phyloP scores from a whole-genome alignment of 106 monocot genomes.

The Chionographis japonica region DNA sequence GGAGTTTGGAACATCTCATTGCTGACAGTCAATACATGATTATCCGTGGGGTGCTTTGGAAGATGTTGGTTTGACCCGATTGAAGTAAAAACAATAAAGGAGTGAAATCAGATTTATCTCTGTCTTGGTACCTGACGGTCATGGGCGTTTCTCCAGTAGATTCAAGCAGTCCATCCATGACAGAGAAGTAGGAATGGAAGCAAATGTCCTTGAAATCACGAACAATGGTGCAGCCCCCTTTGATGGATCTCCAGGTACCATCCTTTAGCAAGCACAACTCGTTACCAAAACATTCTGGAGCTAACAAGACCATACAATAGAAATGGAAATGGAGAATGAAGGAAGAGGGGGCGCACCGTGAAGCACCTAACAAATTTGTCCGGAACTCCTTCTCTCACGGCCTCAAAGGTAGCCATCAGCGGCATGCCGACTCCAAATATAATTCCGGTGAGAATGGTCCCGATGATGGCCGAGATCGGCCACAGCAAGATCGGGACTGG shows the following conservation, averaged over 20 bases:
- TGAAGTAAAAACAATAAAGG: too few relatives aligned
- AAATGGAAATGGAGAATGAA: background rate
- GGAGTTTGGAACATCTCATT: too few relatives aligned
- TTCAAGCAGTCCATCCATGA: conserved; percentile 37
- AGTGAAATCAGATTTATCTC: too few relatives aligned
- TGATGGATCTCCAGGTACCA: conserved; percentile 26
- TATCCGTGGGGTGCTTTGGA: too few relatives aligned
- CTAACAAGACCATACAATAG: conserved; percentile 2
- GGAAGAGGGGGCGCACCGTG: conserved; percentile 7
- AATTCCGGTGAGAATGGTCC: conserved; percentile 9
- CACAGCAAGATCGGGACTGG: conserved; percentile 16
- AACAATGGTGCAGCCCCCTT: conserved; percentile 22
- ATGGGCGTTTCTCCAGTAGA: conserved; percentile 6
- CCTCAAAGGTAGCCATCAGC: conserved; percentile 24
- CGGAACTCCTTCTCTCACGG: conserved; percentile 5
- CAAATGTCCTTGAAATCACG: conserved; percentile 34
- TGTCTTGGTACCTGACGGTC: conserved; percentile 9
- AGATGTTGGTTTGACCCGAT: too few relatives aligned
- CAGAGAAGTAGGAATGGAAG: conserved; percentile 38
- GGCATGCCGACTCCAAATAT: conserved; percentile 24
- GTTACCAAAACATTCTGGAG: background rate
- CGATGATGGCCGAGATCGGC: conserved; percentile 11
- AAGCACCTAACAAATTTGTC: conserved; percentile 18
- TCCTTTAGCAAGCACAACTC: conserved; percentile 5
- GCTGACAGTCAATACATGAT: too few relatives aligned